These are phyloP conservation scores for Microsporum canis DNA, from an alignment of 2,329 filamentous ascomycete species.

Conservation along the genomic window DNA sequence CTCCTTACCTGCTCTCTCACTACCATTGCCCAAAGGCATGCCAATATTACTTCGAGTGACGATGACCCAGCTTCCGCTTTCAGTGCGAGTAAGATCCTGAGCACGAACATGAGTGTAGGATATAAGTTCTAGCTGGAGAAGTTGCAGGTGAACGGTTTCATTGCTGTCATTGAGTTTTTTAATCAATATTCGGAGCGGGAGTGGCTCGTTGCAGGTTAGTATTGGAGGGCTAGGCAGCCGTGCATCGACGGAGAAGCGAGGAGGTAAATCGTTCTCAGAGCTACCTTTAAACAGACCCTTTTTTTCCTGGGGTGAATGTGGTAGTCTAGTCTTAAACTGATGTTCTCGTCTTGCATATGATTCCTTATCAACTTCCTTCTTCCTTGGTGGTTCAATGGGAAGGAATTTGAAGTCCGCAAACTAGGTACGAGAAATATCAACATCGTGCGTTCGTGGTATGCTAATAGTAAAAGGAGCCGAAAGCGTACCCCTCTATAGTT, in stretches of 20 bases:
- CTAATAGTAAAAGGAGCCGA: not conserved
- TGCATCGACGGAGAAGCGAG: slow-evolving; percentile 65
- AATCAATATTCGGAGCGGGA: slow-evolving; percentile 69
- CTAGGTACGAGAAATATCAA: slow-evolving; percentile 17
- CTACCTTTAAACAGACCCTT: slow-evolving; percentile 48
- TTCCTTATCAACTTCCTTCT: slow-evolving; percentile 57
- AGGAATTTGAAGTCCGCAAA: slow-evolving; percentile 65
- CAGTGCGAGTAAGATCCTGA: slow-evolving; percentile 59
- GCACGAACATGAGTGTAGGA: slow-evolving; percentile 70
- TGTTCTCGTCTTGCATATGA: slow-evolving; percentile 68
- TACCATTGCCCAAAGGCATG: slow-evolving; percentile 53
- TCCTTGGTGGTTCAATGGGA: slow-evolving; percentile 79
- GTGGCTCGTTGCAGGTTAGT: slow-evolving; percentile 73
- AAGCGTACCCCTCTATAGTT: slow-evolving; percentile 54
- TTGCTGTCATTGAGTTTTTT: slow-evolving; percentile 60
- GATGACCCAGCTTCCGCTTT: slow-evolving; percentile 65
- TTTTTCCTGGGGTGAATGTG: slow-evolving; percentile 31
- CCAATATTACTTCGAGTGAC: slow-evolving; percentile 59
- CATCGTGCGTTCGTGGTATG: slow-evolving; percentile 8
- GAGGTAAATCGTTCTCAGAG: slow-evolving; percentile 25
- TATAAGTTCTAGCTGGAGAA: slow-evolving; percentile 70
- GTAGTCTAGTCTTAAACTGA: slow-evolving; percentile 37
- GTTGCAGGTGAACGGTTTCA: slow-evolving; percentile 63
- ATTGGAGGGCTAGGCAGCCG: slow-evolving; percentile 78
- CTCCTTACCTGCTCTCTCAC: slow-evolving; percentile 53